Evolutionary conservation across 2,329 filamentous ascomycete species (phyloP).

Genomic region (Arthrinium phaeospermum): DNA sequence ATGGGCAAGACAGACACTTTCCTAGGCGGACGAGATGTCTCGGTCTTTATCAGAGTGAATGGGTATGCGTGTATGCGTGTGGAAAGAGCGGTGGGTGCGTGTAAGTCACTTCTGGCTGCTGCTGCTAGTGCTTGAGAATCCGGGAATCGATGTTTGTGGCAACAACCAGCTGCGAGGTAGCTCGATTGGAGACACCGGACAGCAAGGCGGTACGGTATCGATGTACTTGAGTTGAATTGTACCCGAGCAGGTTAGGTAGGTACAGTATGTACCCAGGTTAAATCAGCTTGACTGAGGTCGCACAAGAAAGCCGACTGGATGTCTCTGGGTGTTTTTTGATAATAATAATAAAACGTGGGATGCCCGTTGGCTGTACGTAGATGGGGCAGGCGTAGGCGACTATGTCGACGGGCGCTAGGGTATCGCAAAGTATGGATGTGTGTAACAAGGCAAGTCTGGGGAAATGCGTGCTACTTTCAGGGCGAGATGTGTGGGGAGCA

Average conservation of each 20-base stretch:
- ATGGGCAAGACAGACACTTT: slow-evolving; percentile 1
- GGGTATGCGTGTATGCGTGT: slow-evolving; percentile 6
- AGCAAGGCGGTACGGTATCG: neutral
- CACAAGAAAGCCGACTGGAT: neutral
- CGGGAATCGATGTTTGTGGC: slow-evolving; percentile 1
- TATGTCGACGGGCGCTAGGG: neutral
- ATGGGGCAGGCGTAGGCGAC: slow-evolving; percentile 9
- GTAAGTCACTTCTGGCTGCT: slow-evolving; percentile 16
- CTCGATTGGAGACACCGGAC: neutral
- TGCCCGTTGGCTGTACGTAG: neutral
- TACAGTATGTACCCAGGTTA: neutral
- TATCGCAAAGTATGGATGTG: slow-evolving; percentile 1
- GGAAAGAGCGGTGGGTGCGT: slow-evolving; percentile 17
- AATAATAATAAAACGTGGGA: neutral
- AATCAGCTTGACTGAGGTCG: neutral
- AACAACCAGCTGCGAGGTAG: neutral
- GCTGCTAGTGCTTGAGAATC: slow-evolving; percentile 11
- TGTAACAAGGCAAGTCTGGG: slow-evolving; percentile 9
- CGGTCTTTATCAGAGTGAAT: slow-evolving; percentile 1
- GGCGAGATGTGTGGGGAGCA: slow-evolving; percentile 1
- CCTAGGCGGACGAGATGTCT: neutral
- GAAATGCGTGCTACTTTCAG: slow-evolving; percentile 12
- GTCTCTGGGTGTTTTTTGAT: neutral
- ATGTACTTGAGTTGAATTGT: neutral
- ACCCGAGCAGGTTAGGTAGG: neutral